Base-by-base conservation (phyloP, 2,329 filamentous ascomycete genomes). In the Biscogniauxia marginata region DNA sequence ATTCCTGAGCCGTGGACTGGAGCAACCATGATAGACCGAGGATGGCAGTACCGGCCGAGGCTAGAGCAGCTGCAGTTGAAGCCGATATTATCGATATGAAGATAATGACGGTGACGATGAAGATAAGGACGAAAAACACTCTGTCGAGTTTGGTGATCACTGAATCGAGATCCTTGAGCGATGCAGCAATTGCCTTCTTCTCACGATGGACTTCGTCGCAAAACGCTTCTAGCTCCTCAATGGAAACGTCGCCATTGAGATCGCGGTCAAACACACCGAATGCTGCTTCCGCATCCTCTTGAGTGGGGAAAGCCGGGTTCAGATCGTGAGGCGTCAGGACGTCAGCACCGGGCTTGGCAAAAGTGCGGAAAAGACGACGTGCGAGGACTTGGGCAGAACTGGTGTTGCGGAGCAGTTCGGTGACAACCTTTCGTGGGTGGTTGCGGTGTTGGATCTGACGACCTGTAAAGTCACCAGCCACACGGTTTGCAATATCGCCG, bases 221-320 rank as follows among this genome's bases (percentile, higher is more conserved):
- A 21, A 96, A 92, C 20, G 90, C 86, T 72, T 97, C 93, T 20
- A 98, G 83, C 71, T 97, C 93, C 67, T 96, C 91, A 84, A 96
- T 92, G 0, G 90, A 96, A 50, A 97, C 96, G 67, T 98, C 93
- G 3, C 93, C 93, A 62, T 98, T 98, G 77, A 97, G 85, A 67
- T 98, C 93, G 70, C 95, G 96, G 75, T 98, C 93, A 64, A 97
- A 97, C 79, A 97, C 93, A 64, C 81, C 80, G 67, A 98, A 97
- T 0, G 93, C 93, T 2, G 89, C 89, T 53, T 95, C 89, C 0
- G 92, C 91, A 69, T 97, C 93, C 13, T 97, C 93, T 18, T 88
- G 82, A 21, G 87, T 89, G 8, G 88, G 83, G 65, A 96, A 97
- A 0, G 90, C 92, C 9, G 82, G 77, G 59, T 86, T 87, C 53